Evolutionary conservation across 345 rosid genomes (phyloP).

Genomic region (Melaleuca quinquenervia): DNA sequence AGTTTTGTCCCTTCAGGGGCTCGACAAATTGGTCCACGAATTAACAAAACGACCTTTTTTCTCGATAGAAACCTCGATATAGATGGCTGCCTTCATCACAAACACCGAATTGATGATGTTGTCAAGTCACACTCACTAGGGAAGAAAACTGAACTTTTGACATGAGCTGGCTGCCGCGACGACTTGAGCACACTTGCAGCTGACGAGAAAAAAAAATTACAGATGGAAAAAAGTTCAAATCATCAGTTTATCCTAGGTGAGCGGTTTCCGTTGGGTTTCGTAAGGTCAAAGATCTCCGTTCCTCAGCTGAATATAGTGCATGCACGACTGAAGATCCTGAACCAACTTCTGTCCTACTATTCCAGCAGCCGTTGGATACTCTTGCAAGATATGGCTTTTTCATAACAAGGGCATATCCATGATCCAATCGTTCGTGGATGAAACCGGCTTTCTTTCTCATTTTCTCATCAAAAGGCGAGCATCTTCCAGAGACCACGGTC

Average conservation of each 20-base stretch:
- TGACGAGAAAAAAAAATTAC: neutral
- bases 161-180: neutral
- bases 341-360: neutral
- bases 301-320: neutral
- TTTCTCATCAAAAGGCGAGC: neutral
- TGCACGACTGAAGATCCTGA: neutral
- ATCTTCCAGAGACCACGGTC: neutral
- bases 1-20: neutral
- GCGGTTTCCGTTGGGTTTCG: neutral
- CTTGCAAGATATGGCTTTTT: neutral
- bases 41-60: neutral
- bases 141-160: neutral
- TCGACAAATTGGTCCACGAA: neutral
- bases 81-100: neutral
- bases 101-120: neutral
- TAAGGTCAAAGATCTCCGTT: neutral
- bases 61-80: neutral
- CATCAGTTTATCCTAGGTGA: neutral
- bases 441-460: slow-evolving; percentile 2
- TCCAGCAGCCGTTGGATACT: neutral
- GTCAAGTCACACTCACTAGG: neutral
- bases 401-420: neutral
- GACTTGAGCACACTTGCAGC: neutral
- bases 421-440: neutral
- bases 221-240: neutral